These are phyloP conservation scores for Talaromyces sp. DNA, from an alignment of 2,329 filamentous ascomycete genomes.

Conservation along the genomic window DNA sequence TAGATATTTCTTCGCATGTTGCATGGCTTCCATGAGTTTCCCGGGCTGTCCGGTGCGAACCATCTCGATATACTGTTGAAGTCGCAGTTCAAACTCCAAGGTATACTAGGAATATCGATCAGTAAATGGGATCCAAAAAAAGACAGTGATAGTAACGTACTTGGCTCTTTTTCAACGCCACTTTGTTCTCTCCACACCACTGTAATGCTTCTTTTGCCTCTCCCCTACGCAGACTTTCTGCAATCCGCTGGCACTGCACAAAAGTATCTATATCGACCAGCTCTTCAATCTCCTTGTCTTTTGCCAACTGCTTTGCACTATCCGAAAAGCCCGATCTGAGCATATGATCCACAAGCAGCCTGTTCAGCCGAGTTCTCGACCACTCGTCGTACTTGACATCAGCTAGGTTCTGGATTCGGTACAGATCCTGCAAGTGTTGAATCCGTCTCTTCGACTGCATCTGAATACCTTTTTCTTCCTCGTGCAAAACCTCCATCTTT, in stretches of 20 bases:
- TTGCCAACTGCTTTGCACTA: slow-evolving; percentile 69
- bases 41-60: slow-evolving; percentile 60
- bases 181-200: slow-evolving; percentile 93
- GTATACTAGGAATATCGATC: slow-evolving; percentile 53
- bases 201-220: slow-evolving; percentile 73
- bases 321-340: slow-evolving; percentile 75
- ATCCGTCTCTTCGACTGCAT: slow-evolving; percentile 70
- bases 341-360: slow-evolving; percentile 88
- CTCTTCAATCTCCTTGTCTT: slow-evolving; percentile 68
- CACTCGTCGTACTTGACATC: slow-evolving; percentile 93
- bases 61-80: slow-evolving; percentile 94
- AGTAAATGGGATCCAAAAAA: slow-evolving; percentile 2
- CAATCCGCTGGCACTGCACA: slow-evolving; percentile 71
- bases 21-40: slow-evolving; percentile 70
- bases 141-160: slow-evolving; percentile 41
- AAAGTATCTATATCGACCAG: slow-evolving; percentile 89
- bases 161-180: slow-evolving; percentile 80
- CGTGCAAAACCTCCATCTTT: slow-evolving; percentile 71
- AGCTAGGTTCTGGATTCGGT: slow-evolving; percentile 71
- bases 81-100: slow-evolving; percentile 85
- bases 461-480: slow-evolving; percentile 74
- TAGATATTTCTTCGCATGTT: slow-evolving; percentile 78
- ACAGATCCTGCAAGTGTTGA: slow-evolving; percentile 73
- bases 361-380: slow-evolving; percentile 74
- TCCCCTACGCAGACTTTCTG: slow-evolving; percentile 63